phyloP scores from a whole-genome alignment of 2,329 filamentous ascomycete genomes.

The Xylariaceae sp. region DNA sequence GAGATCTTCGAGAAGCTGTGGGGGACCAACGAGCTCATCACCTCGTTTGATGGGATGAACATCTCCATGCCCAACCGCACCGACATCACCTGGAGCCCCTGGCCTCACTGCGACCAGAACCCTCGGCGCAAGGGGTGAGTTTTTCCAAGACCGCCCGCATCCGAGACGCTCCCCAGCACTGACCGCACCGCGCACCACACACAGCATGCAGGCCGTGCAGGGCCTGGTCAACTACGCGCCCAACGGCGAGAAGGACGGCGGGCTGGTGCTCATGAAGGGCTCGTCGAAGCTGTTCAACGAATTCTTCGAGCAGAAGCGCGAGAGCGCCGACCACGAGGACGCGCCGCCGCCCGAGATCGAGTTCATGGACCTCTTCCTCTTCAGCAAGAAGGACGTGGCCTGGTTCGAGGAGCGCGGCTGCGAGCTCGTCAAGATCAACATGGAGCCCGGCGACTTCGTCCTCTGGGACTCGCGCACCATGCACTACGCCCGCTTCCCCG shows the following conservation, averaged over 20 bases:
- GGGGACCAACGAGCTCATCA: conserved; percentile 22
- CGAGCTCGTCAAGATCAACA: conserved; percentile 30
- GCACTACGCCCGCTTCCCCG: conserved; percentile 32
- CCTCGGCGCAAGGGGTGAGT: conserved; percentile 30
- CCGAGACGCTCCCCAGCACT: not conserved
- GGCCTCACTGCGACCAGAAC: conserved; percentile 38
- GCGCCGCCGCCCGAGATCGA: conserved; percentile 24
- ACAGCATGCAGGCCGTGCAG: conserved; percentile 26
- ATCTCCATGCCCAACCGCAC: conserved; percentile 33
- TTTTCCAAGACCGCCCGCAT: not conserved
- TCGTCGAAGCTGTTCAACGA: conserved; percentile 32
- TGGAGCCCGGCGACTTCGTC: conserved; percentile 35
- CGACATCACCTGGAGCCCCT: conserved; percentile 30
- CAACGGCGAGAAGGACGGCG: conserved; percentile 38
- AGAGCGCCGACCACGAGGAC: conserved; percentile 1
- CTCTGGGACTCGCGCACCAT: conserved; percentile 40
- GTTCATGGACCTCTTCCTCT: conserved; percentile 33
- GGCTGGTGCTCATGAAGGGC: conserved; percentile 36
- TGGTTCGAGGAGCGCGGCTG: conserved; percentile 34
- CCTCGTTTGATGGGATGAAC: conserved; percentile 29
- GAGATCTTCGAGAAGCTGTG: conserved; percentile 34
- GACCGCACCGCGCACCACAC: too few relatives aligned
- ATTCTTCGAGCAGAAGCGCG: conserved; percentile 32
- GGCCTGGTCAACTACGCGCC: conserved; percentile 36
- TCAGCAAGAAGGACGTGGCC: conserved; percentile 32